Evolutionary conservation across 2,329 filamentous ascomycete species (phyloP), one percentile per base, ranked within the genome.

Genomic region (Aspergillus transmontanensis): DNA sequence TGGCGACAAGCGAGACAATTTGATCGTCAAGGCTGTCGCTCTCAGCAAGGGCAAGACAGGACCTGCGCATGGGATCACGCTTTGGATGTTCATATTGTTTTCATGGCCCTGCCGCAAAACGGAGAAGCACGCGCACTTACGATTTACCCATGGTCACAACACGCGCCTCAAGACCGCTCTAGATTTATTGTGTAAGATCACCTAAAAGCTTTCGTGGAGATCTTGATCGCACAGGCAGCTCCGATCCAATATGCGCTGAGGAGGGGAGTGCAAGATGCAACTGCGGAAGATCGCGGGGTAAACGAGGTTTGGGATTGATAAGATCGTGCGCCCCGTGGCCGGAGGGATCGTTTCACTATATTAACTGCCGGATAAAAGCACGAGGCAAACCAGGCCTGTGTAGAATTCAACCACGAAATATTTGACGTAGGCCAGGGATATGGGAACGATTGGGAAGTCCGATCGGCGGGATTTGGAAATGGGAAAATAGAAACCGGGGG

Each of bases 81-180:
- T 30, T 30, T 46, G 26, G 16, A 46, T 55, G 50, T 36, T 4
- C 28, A 28, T n/a, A 14, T 36, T 43, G 53, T 51, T 57, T 23
- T 26, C 58, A 21, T 53, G 6, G 12, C 4, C 41, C 46, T 51
- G 28, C 61, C 57, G 64, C 59, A 57, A 66, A 58, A 46, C 58
- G 55, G 54, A 59, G 36, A 51, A 56, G 46, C 57, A 45, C 45
- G 56, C 39, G 36, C 48, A 75, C 75, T 76, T 72, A 77, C 75
- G 75, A 77, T 68, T 77, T 77, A 55, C 75, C 75, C 75, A 77
- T 77, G 45, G 58, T 75, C 62, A 67, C 54, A 54, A 45, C 28
- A 57, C 41, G 36, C 26, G 36, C 34, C 23, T 12, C 34, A 46
- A 4, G 16, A 30, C n/a, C n/a, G 16, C 26, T 21, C 32, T 6